Conservation (phyloP, 495 filamentous ascomycete species). For the Neurospora sp. region DNA sequence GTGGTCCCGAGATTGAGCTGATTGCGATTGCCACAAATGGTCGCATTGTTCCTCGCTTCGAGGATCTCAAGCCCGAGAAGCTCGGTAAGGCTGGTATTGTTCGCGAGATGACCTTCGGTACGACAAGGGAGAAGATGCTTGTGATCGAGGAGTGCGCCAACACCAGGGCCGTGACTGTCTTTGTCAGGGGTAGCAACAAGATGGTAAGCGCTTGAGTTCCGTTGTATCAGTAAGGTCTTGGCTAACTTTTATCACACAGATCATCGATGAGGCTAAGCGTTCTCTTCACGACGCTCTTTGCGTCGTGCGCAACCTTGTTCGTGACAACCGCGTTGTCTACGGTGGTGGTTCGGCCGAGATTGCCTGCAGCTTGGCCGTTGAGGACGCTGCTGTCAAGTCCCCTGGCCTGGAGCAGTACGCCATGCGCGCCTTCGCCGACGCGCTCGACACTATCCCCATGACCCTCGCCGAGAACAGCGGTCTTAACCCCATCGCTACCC, state of each 20-base stretch:
- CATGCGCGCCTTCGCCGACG: conserved; percentile 95
- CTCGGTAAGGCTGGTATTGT: conserved; percentile 85
- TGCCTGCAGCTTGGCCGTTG: conserved; percentile 91
- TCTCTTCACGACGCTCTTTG: conserved; percentile 96
- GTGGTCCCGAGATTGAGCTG: conserved; percentile 94
- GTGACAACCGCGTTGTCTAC: conserved; percentile 97
- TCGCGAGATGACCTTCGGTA: conserved; percentile 91
- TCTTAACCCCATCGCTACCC: conserved; percentile 86
- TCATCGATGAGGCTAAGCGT: conserved; percentile 97
- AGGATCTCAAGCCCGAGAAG: conserved; percentile 84
- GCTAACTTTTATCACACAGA: conserved; percentile 40
- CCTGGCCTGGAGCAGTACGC: conserved; percentile 96
- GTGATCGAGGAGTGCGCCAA: conserved; percentile 99
- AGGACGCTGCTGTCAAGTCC: conserved; percentile 90
- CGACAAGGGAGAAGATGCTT: conserved; percentile 97
- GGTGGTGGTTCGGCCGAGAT: conserved; percentile 96
- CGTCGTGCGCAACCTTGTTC: conserved; percentile 92
- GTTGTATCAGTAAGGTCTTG: neutral
- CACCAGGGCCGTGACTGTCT: conserved; percentile 89
- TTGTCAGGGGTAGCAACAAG: conserved; percentile 97
- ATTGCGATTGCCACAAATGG: conserved; percentile 98
- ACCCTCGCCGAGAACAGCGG: conserved; percentile 96
- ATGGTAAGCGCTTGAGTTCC: conserved; percentile 53
- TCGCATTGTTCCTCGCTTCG: conserved; percentile 93
- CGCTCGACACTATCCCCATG: conserved; percentile 91